phyloP scores from a whole-genome alignment of 257 asterid genomes.

The Lantana camara region DNA sequence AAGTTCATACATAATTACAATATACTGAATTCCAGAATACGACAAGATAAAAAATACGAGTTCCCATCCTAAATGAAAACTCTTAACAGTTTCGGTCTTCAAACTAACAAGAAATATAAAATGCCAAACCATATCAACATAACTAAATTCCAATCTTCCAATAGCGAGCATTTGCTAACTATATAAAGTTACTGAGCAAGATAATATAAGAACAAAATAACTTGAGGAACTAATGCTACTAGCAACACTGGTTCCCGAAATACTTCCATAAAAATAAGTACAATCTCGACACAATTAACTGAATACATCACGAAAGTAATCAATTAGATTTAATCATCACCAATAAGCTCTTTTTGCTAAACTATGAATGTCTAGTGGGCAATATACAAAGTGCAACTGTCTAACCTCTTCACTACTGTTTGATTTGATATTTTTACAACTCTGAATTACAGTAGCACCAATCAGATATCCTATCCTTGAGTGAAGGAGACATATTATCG shows the following conservation, averaged over 20 bases:
- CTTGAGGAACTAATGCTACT: constrained; percentile 9
- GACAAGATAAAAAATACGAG: neutral
- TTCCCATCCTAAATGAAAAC: neutral
- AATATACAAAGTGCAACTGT: neutral
- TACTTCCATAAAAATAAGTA: too few species aligned
- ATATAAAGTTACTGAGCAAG: neutral
- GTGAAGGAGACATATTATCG: neutral
- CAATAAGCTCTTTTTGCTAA: too few species aligned
- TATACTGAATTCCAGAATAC: neutral
- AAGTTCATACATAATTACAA: too few species aligned
- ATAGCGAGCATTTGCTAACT: neutral
- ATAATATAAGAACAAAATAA: constrained; percentile 1
- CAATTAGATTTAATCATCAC: too few species aligned
- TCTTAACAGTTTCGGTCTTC: neutral
- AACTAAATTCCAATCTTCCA: neutral
- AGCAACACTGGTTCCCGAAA: neutral
- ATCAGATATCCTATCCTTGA: neutral
- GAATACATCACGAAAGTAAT: too few species aligned
- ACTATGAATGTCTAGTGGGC: too few species aligned
- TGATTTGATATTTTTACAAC: neutral
- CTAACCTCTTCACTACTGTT: neutral
- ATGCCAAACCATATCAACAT: constrained; percentile 8
- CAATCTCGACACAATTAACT: too few species aligned
- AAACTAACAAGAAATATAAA: constrained; percentile 9
- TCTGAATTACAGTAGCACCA: neutral